Conservation (phyloP, 2,329 filamentous ascomycete species). For the Fusarium transvaalense region DNA sequence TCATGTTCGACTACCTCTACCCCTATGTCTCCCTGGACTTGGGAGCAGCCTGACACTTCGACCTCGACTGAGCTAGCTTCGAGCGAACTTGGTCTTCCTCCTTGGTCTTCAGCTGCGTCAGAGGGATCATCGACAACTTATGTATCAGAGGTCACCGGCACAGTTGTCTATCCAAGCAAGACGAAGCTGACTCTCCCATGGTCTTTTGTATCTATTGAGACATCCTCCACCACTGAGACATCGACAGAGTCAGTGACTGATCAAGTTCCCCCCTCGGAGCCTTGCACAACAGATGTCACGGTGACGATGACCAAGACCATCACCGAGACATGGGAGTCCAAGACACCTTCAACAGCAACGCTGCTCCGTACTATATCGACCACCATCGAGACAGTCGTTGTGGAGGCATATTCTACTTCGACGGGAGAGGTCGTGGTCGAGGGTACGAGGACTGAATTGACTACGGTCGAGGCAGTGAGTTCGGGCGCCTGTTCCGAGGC, state of each 20-base stretch:
- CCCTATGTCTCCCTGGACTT: constrained; percentile 14
- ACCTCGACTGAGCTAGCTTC: constrained; percentile 15
- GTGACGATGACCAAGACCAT: constrained; percentile 47
- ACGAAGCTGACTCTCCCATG: constrained; percentile 10
- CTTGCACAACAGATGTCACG: constrained; percentile 45
- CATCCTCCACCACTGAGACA: neutral
- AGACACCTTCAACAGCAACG: constrained; percentile 28
- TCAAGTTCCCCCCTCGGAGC: constrained; percentile 21
- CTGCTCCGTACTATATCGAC: constrained; percentile 39
- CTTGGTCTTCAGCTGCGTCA: constrained; percentile 14
- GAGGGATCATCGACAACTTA: neutral
- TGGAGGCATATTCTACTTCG: constrained; percentile 48
- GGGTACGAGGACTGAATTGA: constrained; percentile 40
- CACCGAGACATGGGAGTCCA: constrained; percentile 44
- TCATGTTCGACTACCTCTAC: constrained; percentile 17
- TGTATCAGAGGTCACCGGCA: neutral
- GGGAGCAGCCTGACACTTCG: constrained; percentile 10
- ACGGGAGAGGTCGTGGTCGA: constrained; percentile 39
- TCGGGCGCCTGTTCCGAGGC: constrained; percentile 27
- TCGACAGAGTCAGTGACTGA: constrained; percentile 2
- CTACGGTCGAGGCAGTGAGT: constrained; percentile 40
- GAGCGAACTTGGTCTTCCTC: constrained; percentile 14
- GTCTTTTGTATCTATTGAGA: constrained; percentile 10
- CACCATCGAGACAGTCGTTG: constrained; percentile 42
- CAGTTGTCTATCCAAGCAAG: constrained; percentile 4